Percentiles rank a stretch among this genome's conserved stretches.
phyloP scores from a whole-genome alignment of 257 asterid genomes.

The Cinchona pubescens region DNA sequence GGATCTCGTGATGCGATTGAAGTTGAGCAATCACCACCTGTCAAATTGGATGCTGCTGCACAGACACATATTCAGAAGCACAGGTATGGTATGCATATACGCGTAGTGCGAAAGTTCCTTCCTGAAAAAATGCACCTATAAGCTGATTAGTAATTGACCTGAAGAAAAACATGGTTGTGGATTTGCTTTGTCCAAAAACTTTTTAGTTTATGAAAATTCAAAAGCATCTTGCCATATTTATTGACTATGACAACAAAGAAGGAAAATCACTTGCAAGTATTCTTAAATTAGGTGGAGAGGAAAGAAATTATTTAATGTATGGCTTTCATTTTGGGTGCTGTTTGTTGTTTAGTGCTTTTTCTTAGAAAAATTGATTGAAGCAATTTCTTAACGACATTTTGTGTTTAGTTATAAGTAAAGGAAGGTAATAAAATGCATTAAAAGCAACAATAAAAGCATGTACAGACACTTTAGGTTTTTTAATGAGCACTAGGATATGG shows the following conservation, averaged over 20 bases:
- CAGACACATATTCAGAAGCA: conserved; percentile 78
- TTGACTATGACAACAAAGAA: not conserved
- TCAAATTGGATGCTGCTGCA: conserved; percentile 82
- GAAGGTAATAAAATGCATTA: not conserved
- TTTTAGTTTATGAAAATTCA: not conserved
- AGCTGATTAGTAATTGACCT: not conserved
- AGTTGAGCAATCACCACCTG: conserved; percentile 40
- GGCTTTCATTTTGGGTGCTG: not conserved
- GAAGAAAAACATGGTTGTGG: not conserved
- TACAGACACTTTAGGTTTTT: not conserved
- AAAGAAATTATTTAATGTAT: not conserved
- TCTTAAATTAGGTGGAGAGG: not conserved
- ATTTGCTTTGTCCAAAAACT: not conserved
- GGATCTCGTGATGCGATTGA: conserved; percentile 37
- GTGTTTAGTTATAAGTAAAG: not conserved
- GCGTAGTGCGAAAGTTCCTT: conserved; percentile 7
- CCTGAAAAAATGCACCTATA: conserved; percentile 4
- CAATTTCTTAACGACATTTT: not conserved
- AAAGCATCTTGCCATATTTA: not conserved
- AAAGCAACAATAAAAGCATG: not conserved
- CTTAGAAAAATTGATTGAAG: not conserved
- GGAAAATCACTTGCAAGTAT: not conserved
- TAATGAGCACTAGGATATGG: not conserved
- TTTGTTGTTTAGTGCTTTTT: not conserved
- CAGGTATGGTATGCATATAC: conserved; percentile 39